A percentile compares a stretch with the other conserved stretches of the same genome.
Conservation (phyloP, 306 rosid genomes). For the Malus fusca region DNA sequence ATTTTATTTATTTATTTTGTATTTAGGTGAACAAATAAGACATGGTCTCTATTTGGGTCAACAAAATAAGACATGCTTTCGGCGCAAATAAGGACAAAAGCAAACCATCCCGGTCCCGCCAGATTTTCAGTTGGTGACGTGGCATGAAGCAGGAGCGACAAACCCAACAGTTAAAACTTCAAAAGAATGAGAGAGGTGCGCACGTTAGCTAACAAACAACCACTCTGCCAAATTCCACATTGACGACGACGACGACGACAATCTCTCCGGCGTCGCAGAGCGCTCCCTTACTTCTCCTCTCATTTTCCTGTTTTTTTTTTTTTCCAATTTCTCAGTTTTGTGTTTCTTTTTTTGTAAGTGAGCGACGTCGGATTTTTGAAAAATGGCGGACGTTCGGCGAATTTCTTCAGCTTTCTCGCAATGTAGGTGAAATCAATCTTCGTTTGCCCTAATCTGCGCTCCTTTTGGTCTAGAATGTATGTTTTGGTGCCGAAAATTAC, state of each 20-base stretch:
- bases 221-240: slow-evolving; percentile 21
- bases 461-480: neutral
- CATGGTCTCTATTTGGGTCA: neutral
- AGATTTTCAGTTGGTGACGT: slow-evolving; percentile 57
- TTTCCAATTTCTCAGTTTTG: neutral
- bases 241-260: slow-evolving; percentile 32
- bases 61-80: neutral
- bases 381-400: slow-evolving; percentile 20
- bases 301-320: neutral
- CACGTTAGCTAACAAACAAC: slow-evolving; percentile 24
- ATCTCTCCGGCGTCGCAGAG: neutral
- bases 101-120: slow-evolving; percentile 40
- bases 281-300: slow-evolving; percentile 4
- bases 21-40: neutral
- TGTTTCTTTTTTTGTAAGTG: slow-evolving; percentile 1
- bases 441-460: neutral
- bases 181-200: slow-evolving; percentile 25
- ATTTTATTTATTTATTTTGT: no score
- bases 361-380: slow-evolving; percentile 16
- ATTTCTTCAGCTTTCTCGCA: slow-evolving; percentile 18
- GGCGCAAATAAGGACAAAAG: slow-evolving; percentile 21
- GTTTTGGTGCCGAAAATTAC: neutral
- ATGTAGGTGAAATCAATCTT: slow-evolving; percentile 25
- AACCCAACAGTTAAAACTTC: slow-evolving; percentile 5
- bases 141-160: slow-evolving; percentile 24